These are phyloP conservation scores for Voacanga thouarsii DNA, from an alignment of 257 asterid genomes.

Conservation along the genomic window DNA sequence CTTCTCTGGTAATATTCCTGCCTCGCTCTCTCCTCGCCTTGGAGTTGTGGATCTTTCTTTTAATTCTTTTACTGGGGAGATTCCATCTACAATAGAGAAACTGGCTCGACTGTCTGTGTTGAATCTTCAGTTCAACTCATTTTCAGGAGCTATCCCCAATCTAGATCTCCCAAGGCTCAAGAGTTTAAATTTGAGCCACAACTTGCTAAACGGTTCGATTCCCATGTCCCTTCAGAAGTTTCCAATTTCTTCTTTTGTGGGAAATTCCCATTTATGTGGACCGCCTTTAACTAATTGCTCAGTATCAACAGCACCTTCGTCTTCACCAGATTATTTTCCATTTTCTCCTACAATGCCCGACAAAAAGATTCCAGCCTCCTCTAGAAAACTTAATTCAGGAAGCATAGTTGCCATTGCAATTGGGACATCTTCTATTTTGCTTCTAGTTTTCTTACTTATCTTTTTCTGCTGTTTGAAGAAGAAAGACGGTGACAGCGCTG, in stretches of 20 bases:
- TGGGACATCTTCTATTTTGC: slow-evolving; percentile 41
- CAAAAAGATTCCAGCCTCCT: slow-evolving; percentile 4
- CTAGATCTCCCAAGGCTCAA: slow-evolving; percentile 49
- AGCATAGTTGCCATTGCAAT: slow-evolving; percentile 45
- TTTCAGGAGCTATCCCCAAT: slow-evolving; percentile 59
- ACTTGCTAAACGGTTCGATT: slow-evolving; percentile 57
- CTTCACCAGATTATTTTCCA: slow-evolving; percentile 20
- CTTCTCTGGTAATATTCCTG: slow-evolving; percentile 68
- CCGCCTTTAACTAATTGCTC: slow-evolving; percentile 50
- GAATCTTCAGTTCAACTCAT: slow-evolving; percentile 56
- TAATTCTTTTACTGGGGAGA: slow-evolving; percentile 63
- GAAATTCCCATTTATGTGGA: slow-evolving; percentile 68
- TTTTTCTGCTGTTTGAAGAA: slow-evolving; percentile 52
- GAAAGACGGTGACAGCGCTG: slow-evolving; percentile 28
- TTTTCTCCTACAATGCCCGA: slow-evolving; percentile 20
- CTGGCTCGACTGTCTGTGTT: slow-evolving; percentile 49
- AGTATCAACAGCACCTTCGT: slow-evolving; percentile 42
- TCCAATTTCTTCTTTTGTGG: slow-evolving; percentile 59
- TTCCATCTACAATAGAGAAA: slow-evolving; percentile 39
- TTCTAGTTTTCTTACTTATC: slow-evolving; percentile 29
- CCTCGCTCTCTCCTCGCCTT: slow-evolving; percentile 45
- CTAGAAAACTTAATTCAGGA: slow-evolving; percentile 38
- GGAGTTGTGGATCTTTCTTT: slow-evolving; percentile 62
- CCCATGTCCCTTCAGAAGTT: slow-evolving; percentile 63
- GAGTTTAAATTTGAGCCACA: slow-evolving; percentile 61